These are phyloP conservation scores for Encephalitozoon romaleae DNA, from an alignment of 371 early-diverging fungal species.

Conservation along the genomic window DNA sequence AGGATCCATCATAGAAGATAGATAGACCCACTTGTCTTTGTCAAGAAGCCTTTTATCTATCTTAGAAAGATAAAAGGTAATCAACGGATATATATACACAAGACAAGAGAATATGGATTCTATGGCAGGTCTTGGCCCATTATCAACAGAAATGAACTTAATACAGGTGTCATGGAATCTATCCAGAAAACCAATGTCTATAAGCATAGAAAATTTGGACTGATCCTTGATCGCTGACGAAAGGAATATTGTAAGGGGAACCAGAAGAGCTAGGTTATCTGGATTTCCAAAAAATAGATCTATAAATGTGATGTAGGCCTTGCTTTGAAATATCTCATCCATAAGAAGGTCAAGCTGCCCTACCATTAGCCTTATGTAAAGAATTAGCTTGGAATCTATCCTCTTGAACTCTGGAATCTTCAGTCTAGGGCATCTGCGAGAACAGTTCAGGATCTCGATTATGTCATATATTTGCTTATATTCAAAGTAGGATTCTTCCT, in stretches of 20 bases:
- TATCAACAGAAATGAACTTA: neutral
- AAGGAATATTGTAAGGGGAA: neutral
- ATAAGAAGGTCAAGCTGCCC: neutral
- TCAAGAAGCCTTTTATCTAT: neutral
- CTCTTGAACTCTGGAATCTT: neutral
- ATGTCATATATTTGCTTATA: neutral
- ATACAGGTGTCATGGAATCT: neutral
- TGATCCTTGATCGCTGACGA: neutral
- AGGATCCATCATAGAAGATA: neutral
- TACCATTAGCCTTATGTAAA: conserved; percentile 1
- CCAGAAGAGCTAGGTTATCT: neutral
- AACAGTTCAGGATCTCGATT: conserved; percentile 3
- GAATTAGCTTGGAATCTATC: neutral
- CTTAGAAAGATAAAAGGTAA: neutral
- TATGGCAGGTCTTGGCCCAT: neutral
- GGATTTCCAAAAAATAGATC: conserved; percentile 7
- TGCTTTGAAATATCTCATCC: neutral
- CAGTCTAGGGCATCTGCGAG: conserved; percentile 1
- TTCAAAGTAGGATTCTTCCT: neutral
- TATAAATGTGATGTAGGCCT: neutral
- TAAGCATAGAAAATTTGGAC: neutral
- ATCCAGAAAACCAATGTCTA: neutral
- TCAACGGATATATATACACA: neutral
- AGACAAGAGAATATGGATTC: neutral
- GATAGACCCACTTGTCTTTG: neutral